These are phyloP conservation scores for Nicotiana otophora DNA, from an alignment of 257 asterid species.

Conservation along the genomic window DNA sequence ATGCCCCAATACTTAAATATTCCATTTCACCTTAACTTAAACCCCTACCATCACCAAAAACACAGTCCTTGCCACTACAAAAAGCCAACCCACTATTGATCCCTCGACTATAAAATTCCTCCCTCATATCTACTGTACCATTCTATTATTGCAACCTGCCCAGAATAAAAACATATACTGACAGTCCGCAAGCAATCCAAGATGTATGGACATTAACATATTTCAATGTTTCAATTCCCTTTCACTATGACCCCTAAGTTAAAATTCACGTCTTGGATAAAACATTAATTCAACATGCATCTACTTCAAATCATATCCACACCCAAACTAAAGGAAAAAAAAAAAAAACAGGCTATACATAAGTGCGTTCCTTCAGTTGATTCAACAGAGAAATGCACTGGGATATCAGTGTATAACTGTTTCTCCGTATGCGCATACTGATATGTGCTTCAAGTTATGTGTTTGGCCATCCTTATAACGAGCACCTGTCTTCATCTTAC, in stretches of 20 bases:
- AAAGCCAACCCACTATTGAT: not conserved
- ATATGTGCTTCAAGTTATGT: not conserved
- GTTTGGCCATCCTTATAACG: not conserved
- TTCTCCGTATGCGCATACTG: not conserved
- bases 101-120: not conserved
- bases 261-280: not conserved
- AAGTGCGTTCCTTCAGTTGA: not conserved
- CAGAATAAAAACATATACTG: not conserved
- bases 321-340: not conserved
- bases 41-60: not conserved
- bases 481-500: not conserved
- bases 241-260: not conserved
- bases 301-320: not conserved
- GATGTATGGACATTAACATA: not conserved
- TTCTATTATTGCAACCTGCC: not conserved
- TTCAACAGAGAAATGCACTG: not conserved
- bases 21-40: not conserved
- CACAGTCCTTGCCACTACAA: not conserved
- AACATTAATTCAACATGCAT: not conserved
- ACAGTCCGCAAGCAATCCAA: not conserved
- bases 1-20: not conserved
- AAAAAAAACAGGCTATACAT: not conserved
- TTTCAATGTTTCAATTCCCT: not conserved
- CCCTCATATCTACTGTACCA: not conserved
- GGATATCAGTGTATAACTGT: not conserved